phyloP scores from a whole-genome alignment of 192 early-diverging fungal species.

The Gaertneriomyces sp. region DNA sequence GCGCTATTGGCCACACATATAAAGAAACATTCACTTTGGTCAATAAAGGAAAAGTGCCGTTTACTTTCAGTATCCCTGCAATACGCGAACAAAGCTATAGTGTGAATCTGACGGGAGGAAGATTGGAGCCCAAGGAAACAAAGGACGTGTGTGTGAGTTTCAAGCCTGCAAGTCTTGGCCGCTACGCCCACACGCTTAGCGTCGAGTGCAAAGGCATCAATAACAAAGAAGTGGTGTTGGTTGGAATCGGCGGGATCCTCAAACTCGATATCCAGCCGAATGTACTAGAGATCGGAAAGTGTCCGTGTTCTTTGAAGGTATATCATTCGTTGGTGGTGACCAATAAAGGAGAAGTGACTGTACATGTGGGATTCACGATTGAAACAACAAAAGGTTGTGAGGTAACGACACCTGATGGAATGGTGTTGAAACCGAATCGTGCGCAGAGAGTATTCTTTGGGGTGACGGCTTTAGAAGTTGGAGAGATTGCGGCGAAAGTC shows the following conservation, averaged over 20 bases:
- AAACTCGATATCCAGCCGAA: slow-evolving; percentile 51
- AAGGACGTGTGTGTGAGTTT: slow-evolving; percentile 47
- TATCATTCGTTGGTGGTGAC: slow-evolving; percentile 39
- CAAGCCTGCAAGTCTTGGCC: slow-evolving; percentile 42
- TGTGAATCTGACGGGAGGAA: slow-evolving; percentile 37
- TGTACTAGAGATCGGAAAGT: slow-evolving; percentile 47
- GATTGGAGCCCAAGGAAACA: slow-evolving; percentile 45
- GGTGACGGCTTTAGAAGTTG: slow-evolving; percentile 37
- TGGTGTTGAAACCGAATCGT: slow-evolving; percentile 36
- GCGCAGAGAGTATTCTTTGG: slow-evolving; percentile 35
- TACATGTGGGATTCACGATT: slow-evolving; percentile 37
- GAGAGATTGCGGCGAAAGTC: slow-evolving; percentile 35
- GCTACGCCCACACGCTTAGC: slow-evolving; percentile 48
- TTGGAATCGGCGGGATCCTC: slow-evolving; percentile 57
- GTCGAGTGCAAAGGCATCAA: slow-evolving; percentile 63
- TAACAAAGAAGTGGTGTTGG: slow-evolving; percentile 59
- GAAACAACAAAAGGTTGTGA: slow-evolving; percentile 22
- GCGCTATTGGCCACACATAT: slow-evolving; percentile 52
- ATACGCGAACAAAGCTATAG: slow-evolving; percentile 45
- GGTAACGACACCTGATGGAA: slow-evolving; percentile 38
- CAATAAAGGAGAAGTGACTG: slow-evolving; percentile 53
- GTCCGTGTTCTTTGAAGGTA: slow-evolving; percentile 48
- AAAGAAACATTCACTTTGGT: slow-evolving; percentile 42
- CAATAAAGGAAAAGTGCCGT: slow-evolving; percentile 58
- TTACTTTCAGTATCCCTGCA: slow-evolving; percentile 53